Base-by-base conservation (phyloP, 306 rosid genomes). In the Amphicarpaea edgeworthii region DNA sequence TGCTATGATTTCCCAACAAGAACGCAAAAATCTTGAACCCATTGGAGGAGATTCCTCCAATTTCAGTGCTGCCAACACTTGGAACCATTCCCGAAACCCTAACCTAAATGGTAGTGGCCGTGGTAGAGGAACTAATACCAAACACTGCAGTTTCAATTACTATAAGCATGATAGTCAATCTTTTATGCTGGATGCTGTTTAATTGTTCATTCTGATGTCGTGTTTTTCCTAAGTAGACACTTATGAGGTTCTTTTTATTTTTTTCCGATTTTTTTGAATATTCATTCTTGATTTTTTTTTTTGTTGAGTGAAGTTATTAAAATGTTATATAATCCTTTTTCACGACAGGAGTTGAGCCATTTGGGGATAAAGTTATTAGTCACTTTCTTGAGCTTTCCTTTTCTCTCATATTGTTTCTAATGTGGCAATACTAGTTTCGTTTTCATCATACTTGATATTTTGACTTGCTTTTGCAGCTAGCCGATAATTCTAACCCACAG, bases 341-440 rank as follows among this genome's bases (percentile, higher is more conserved):
- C 75, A 49, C 77, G 58, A 60, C 84, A 94, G 98, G 98, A 79
- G 89, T 94, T 51, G 93, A 91, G 83, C 96, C 97, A 67, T 81
- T 94, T 75, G 91, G 98, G 98, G 96, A 94, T 85, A 88, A 88
- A 86, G 90, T 94, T 68, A 85, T 92, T 75, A 81, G 91, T 73
- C 97, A 94, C 84, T 90, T 94, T 88, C 89, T 94, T 9, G 97
- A 94, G 96, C 97, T 94, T 69, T 83, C 75, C 53, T 38, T 28
- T 45, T 28, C 17, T 75, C 40, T 30, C 76, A 69, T 55, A 38
- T 57, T 43, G 75, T 76, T 75, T 42, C 72, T 45, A 77, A 37
- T 51, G 23, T 20, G 28, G 64, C 60, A 34, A 38, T 78, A 66
- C 20, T 80, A 45, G 79, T 68, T 38, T 80, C 68, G 73, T 57